These are phyloP conservation scores for Xanthoparmelia taractica DNA, from an alignment of 495 filamentous ascomycete species.

Conservation along the genomic window DNA sequence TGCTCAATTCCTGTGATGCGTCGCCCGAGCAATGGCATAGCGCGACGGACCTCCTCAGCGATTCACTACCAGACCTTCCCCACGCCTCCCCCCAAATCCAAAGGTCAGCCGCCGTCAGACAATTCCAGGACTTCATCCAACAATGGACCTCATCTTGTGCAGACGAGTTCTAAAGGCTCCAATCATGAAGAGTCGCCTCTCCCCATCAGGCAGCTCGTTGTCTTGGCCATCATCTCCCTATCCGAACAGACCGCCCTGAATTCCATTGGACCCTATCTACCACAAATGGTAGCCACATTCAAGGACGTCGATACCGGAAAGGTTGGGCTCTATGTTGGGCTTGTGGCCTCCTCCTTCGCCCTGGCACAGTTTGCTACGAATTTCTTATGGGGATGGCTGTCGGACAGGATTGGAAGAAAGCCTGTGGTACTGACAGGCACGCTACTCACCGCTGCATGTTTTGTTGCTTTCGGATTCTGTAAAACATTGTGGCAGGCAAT, in stretches of 20 bases:
- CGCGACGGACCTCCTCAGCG: slow-evolving; percentile 58
- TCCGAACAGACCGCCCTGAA: slow-evolving; percentile 95
- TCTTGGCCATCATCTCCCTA: slow-evolving; percentile 81
- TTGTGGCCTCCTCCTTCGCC: slow-evolving; percentile 84
- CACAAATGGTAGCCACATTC: slow-evolving; percentile 81
- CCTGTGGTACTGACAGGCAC: slow-evolving; percentile 88
- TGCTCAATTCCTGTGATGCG: slow-evolving; percentile 8
- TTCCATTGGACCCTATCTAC: slow-evolving; percentile 91
- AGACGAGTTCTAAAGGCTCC: slow-evolving; percentile 27
- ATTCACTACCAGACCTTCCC: slow-evolving; percentile 93
- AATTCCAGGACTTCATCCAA: slow-evolving; percentile 34
- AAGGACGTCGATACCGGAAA: slow-evolving; percentile 62
- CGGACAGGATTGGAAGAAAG: slow-evolving; percentile 84
- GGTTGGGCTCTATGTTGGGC: slow-evolving; percentile 82
- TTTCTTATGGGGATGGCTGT: slow-evolving; percentile 89
- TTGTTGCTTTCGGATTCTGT: slow-evolving; percentile 83
- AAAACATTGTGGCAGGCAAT: slow-evolving; percentile 74
- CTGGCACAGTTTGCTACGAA: slow-evolving; percentile 87
- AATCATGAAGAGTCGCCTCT: slow-evolving; percentile 53
- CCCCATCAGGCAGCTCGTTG: slow-evolving; percentile 71
- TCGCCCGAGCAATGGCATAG: slow-evolving; percentile 11
- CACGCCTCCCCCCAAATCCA: slow-evolving; percentile 77
- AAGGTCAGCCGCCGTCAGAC: slow-evolving; percentile 50
- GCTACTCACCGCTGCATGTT: slow-evolving; percentile 67
- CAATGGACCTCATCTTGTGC: slow-evolving; percentile 20